Evolutionary conservation across 1,139 yeast species (phyloP).

Genomic region (Taiozyma sp.): DNA sequence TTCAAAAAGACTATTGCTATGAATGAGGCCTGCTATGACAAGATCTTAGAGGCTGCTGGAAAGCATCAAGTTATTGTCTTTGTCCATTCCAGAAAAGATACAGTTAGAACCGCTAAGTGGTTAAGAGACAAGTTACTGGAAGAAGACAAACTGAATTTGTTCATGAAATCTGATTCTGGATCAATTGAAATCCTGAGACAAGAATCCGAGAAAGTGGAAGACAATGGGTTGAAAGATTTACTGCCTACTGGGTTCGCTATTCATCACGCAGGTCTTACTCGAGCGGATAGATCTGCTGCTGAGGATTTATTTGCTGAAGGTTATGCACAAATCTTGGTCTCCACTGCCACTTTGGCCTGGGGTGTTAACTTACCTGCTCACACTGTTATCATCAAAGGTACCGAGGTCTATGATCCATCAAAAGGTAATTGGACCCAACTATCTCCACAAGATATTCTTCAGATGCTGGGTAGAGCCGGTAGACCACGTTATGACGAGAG

Average conservation of each 20-base stretch:
- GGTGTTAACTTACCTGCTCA: conserved; percentile 98
- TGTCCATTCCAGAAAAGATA: conserved; percentile 93
- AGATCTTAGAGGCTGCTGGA: conserved; percentile 61
- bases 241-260: conserved; percentile 78
- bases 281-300: conserved; percentile 68
- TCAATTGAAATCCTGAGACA: conserved; percentile 56
- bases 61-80: conserved; percentile 80
- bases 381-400: conserved; percentile 91
- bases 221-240: conserved; percentile 53
- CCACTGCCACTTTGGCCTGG: conserved; percentile 98
- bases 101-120: conserved; percentile 78
- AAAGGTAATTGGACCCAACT: conserved; percentile 84
- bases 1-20: conserved; percentile 75
- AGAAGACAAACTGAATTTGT: conserved; percentile 43
- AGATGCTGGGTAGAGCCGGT: conserved; percentile 97
- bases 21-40: conserved; percentile 90
- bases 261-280: conserved; percentile 90
- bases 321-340: conserved; percentile 72
- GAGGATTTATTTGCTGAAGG: conserved; percentile 92
- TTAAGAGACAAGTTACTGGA: conserved; percentile 58
- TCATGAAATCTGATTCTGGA: conserved; percentile 46
- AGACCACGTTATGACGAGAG: conserved; percentile 89
- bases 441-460: conserved; percentile 90
- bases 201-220: conserved; percentile 56
- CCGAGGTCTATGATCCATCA: conserved; percentile 91